Conservation (phyloP, 2,329 filamentous ascomycete species). For the Pseudocercospora fuligena region DNA sequence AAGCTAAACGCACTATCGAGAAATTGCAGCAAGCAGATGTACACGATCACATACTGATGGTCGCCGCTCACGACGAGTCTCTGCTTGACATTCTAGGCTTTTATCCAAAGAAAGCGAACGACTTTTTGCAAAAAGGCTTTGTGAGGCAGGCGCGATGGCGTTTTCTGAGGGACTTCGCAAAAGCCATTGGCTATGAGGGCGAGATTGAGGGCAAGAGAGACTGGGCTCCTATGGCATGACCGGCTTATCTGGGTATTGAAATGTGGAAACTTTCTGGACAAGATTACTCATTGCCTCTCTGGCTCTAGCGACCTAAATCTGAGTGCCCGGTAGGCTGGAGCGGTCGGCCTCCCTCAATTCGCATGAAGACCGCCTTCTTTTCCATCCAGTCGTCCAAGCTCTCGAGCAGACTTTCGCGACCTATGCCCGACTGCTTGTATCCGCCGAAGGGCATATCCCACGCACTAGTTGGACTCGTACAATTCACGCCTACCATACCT, state of each 20-base stretch:
- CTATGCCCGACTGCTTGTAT: conserved; percentile 16
- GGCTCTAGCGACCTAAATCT: too few species aligned
- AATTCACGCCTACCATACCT: conserved; percentile 46
- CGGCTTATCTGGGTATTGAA: too few species aligned
- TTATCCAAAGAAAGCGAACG: conserved; percentile 56
- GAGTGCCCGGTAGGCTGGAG: neutral
- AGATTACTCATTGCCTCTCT: too few species aligned
- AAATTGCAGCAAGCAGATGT: conserved; percentile 56
- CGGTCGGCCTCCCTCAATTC: conserved; percentile 3
- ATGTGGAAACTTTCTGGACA: too few species aligned
- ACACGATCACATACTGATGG: conserved; percentile 50
- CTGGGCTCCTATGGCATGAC: conserved; percentile 1
- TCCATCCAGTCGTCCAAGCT: conserved; percentile 22
- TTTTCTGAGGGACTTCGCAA: conserved; percentile 56
- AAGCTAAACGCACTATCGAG: conserved; percentile 47
- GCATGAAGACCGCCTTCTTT: conserved; percentile 21
- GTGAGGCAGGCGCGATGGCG: conserved; percentile 53
- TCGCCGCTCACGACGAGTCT: conserved; percentile 55
- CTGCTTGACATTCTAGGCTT: conserved; percentile 53
- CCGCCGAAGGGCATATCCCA: conserved; percentile 21
- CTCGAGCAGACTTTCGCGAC: conserved; percentile 18
- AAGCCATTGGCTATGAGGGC: conserved; percentile 20
- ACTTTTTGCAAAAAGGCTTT: conserved; percentile 54
- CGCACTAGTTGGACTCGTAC: conserved; percentile 2
- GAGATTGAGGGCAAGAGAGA: conserved; percentile 16